These are phyloP conservation scores for Plasmodium inui DNA, from an alignment of 169 alveolate genomes.

Conservation along the genomic window DNA sequence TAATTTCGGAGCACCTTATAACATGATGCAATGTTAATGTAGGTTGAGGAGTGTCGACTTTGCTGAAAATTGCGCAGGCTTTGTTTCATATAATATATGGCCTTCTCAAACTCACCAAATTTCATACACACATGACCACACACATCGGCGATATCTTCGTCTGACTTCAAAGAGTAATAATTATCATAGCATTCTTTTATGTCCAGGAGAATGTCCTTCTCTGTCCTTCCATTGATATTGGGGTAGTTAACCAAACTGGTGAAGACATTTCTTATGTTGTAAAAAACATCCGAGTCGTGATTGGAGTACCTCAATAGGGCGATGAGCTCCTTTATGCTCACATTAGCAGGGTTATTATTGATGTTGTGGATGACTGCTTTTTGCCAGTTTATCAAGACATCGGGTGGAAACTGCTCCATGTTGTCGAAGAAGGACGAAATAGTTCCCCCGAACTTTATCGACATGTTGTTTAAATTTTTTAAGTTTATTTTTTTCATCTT, in stretches of 20 bases:
- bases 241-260: slow-evolving; percentile 79
- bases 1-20: slow-evolving; percentile 55
- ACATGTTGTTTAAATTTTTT: slow-evolving; percentile 53
- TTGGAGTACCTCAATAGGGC: slow-evolving; percentile 82
- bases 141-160: slow-evolving; percentile 82
- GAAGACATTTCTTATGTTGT: slow-evolving; percentile 75
- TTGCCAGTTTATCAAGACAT: slow-evolving; percentile 46
- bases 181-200: slow-evolving; percentile 77
- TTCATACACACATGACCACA: slow-evolving; percentile 86
- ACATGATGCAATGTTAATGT: slow-evolving; percentile 73
- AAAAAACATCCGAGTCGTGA: slow-evolving; percentile 83
- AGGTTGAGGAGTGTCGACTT: slow-evolving; percentile 62
- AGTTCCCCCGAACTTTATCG: slow-evolving; percentile 68
- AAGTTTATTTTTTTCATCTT: slow-evolving; percentile 65
- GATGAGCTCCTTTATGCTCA: slow-evolving; percentile 77
- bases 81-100: slow-evolving; percentile 80
- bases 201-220: slow-evolving; percentile 80
- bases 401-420: slow-evolving; percentile 70
- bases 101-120: slow-evolving; percentile 79
- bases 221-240: slow-evolving; percentile 80
- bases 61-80: slow-evolving; percentile 65
- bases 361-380: slow-evolving; percentile 49
- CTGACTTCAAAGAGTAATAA: slow-evolving; percentile 81
- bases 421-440: slow-evolving; percentile 64
- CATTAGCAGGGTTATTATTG: slow-evolving; percentile 68